Conservation (phyloP, 2,329 filamentous ascomycete species). For the Penicillium thymicola region DNA sequence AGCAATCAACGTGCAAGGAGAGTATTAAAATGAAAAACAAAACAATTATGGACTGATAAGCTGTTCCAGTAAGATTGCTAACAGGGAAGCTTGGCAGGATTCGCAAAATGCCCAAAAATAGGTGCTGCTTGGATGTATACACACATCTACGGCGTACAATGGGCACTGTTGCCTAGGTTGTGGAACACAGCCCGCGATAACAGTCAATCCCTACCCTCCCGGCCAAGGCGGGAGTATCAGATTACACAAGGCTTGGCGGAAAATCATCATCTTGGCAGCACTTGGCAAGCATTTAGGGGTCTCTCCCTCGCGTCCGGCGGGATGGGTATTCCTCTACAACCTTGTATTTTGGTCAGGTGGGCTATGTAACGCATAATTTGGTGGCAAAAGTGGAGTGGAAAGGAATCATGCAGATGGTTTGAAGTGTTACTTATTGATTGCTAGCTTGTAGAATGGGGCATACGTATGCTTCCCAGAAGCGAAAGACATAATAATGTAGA, state of each 20-base stretch:
- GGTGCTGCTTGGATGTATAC: not conserved
- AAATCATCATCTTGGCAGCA: slow-evolving; percentile 20
- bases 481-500: not conserved
- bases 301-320: slow-evolving; percentile 17
- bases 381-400: not conserved
- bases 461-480: slow-evolving; percentile 1
- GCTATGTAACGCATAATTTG: not conserved
- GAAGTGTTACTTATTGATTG: not conserved
- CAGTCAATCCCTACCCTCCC: slow-evolving; percentile 14
- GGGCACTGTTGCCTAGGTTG: slow-evolving; percentile 7
- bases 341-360: slow-evolving; percentile 6
- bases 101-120: slow-evolving; percentile 7
- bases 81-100: slow-evolving; percentile 11
- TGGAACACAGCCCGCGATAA: slow-evolving; percentile 16
- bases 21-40: slow-evolving; percentile 1
- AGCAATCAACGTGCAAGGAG: slow-evolving; percentile 10
- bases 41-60: slow-evolving; percentile 3
- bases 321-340: slow-evolving; percentile 11
- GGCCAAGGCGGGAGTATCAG: slow-evolving; percentile 24
- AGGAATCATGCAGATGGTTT: not conserved
- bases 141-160: slow-evolving; percentile 1
- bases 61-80: slow-evolving; percentile 8
- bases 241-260: slow-evolving; percentile 24
- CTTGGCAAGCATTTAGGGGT: slow-evolving; percentile 21
- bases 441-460: not conserved